phyloP scores from a whole-genome alignment of 176 grass and related monocot genomes.

The Stipa capillata region DNA sequence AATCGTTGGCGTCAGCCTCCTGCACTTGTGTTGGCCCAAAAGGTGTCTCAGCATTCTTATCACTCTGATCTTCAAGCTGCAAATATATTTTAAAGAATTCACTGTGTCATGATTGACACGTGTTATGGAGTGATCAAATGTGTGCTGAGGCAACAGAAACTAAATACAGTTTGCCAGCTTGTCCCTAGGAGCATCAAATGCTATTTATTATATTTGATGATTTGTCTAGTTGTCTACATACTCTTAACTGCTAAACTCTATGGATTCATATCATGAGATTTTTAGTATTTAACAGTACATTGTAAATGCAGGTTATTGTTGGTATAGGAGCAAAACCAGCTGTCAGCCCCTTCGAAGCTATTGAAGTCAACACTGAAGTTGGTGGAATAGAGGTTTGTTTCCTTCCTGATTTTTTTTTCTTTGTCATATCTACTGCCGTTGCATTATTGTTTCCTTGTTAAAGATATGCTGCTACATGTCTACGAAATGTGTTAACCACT shows the following conservation, averaged over 20 bases:
- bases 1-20: too few relatives aligned
- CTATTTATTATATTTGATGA: neutral
- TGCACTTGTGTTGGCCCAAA: too few relatives aligned
- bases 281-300: neutral
- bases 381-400: slow-evolving; percentile 94
- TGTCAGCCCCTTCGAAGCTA: slow-evolving; percentile 72
- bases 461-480: neutral
- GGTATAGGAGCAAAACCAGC: slow-evolving; percentile 93
- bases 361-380: slow-evolving; percentile 62
- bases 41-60: too few relatives aligned
- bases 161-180: neutral
- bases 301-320: slow-evolving; percentile 67
- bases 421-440: too few relatives aligned
- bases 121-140: neutral
- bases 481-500: too few relatives aligned
- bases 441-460: neutral
- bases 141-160: neutral
- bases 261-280: neutral
- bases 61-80: too few relatives aligned
- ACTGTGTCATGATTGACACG: too few relatives aligned
- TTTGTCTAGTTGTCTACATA: neutral
- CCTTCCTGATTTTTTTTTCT: too few relatives aligned
- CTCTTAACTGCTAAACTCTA: neutral
- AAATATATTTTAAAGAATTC: too few relatives aligned
- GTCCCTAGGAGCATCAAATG: neutral